phyloP scores from a whole-genome alignment of 768 basidiomycete species.

The Pulveroboletus sp. region DNA sequence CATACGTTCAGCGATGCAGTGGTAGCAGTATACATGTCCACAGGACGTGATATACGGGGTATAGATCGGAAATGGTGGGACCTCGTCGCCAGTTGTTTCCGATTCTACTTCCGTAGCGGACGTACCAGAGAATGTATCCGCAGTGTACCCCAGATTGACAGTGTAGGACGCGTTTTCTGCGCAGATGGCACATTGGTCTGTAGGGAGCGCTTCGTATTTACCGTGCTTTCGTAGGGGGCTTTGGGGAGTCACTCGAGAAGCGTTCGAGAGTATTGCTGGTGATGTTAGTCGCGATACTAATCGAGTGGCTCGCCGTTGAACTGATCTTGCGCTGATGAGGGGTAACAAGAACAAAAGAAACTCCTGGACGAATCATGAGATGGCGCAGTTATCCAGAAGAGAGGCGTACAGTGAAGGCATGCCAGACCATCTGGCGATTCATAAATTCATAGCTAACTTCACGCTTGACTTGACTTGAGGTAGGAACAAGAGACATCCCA shows the following conservation, averaged over 20 bases:
- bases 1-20: constrained; percentile 84
- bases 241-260: constrained; percentile 15
- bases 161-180: constrained; percentile 68
- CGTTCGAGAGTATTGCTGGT: constrained; percentile 33
- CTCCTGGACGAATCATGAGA: constrained; percentile 58
- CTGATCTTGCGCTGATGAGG: constrained; percentile 64
- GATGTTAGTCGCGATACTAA: constrained; percentile 22
- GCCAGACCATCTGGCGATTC: constrained; percentile 99
- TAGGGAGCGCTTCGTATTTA: constrained; percentile 66
- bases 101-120: constrained; percentile 16
- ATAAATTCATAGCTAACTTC: constrained; percentile 98
- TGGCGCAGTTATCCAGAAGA: not conserved
- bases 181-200: constrained; percentile 88
- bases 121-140: constrained; percentile 42
- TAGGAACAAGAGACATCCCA: constrained; percentile 69
- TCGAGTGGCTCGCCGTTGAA: constrained; percentile 56
- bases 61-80: constrained; percentile 65
- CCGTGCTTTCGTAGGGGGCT: constrained; percentile 37
- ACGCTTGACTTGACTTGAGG: constrained; percentile 63
- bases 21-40: constrained; percentile 89
- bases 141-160: constrained; percentile 52
- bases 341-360: constrained; percentile 92
- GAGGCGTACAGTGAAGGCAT: constrained; percentile 84
- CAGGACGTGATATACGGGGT: constrained; percentile 84
- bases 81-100: constrained; percentile 26